Conservation (phyloP, 805 yeast species). For the Yarrowia sp. region DNA sequence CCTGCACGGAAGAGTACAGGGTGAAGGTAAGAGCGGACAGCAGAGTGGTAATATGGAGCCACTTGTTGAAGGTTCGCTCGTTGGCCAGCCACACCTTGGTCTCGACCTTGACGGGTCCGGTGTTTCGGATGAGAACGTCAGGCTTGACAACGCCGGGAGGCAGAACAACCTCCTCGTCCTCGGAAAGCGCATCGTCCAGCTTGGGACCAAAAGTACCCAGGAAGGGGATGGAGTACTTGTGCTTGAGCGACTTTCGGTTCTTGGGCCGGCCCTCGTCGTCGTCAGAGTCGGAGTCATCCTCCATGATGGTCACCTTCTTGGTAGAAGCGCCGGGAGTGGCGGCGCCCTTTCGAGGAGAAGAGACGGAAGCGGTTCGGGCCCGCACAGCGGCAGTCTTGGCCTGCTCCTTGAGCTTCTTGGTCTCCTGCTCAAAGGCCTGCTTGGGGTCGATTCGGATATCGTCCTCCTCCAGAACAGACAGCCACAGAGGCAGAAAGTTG, state of each 20-base stretch:
- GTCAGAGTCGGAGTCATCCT: conserved; percentile 24
- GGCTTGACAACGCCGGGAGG: conserved; percentile 93
- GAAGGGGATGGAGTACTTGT: conserved; percentile 31
- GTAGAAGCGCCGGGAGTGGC: neutral
- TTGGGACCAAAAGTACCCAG: conserved; percentile 40
- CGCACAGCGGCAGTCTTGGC: conserved; percentile 14
- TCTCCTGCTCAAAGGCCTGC: conserved; percentile 67
- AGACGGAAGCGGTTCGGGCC: conserved; percentile 19
- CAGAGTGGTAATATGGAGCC: conserved; percentile 87
- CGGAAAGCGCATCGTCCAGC: conserved; percentile 39
- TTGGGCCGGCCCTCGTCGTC: conserved; percentile 20
- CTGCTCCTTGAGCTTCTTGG: conserved; percentile 40
- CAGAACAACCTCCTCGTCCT: conserved; percentile 80
- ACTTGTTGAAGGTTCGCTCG: conserved; percentile 93
- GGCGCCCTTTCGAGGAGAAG: conserved; percentile 20
- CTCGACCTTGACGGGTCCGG: conserved; percentile 91
- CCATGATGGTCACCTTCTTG: conserved; percentile 36
- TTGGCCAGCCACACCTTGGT: conserved; percentile 98
- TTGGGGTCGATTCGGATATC: conserved; percentile 77
- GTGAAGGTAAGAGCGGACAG: conserved; percentile 82
- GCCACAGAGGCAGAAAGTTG: conserved; percentile 91
- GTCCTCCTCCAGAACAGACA: conserved; percentile 72
- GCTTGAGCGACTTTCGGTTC: conserved; percentile 16
- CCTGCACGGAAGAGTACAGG: conserved; percentile 68
- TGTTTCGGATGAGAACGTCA: conserved; percentile 69